These are phyloP conservation scores for Dictyostelium purpureum DNA, from an alignment of 78 protist genomes.

Conservation along the genomic window DNA sequence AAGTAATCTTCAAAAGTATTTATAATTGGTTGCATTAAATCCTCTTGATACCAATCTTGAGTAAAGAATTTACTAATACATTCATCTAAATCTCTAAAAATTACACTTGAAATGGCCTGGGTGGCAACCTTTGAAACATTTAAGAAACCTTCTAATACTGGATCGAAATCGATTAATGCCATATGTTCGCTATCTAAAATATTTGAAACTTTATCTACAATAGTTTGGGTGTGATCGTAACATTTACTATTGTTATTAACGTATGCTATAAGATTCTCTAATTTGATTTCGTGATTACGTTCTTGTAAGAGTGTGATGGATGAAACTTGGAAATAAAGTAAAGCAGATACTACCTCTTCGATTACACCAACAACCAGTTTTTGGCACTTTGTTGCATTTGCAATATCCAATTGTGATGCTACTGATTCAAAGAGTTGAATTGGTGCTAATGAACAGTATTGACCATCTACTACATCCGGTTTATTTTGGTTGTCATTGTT, in stretches of 20 bases:
- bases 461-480: slow-evolving; percentile 60
- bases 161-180: slow-evolving; percentile 52
- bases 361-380: slow-evolving; percentile 68
- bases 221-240: slow-evolving; percentile 20
- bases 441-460: slow-evolving; percentile 59
- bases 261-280: slow-evolving; percentile 61
- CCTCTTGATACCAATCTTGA: slow-evolving; percentile 19
- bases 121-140: slow-evolving; percentile 45
- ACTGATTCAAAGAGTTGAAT: slow-evolving; percentile 56
- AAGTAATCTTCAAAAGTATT: slow-evolving; percentile 68
- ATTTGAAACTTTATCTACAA: slow-evolving; percentile 60
- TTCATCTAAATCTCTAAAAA: slow-evolving; percentile 51
- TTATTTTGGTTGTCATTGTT: slow-evolving; percentile 39
- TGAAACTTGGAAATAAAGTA: slow-evolving; percentile 28
- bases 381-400: slow-evolving; percentile 60
- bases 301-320: not conserved
- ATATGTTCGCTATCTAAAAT: slow-evolving; percentile 21
- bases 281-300: slow-evolving; percentile 58
- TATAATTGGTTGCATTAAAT: slow-evolving; percentile 54
- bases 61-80: slow-evolving; percentile 52
- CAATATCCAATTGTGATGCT: slow-evolving; percentile 47
- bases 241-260: slow-evolving; percentile 55
- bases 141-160: slow-evolving; percentile 51
- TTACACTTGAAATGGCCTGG: not conserved
- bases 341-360: slow-evolving; percentile 48